These are phyloP conservation scores for Colletotrichum sp. DNA, from an alignment of 2,329 filamentous ascomycete genomes.

Conservation along the genomic window DNA sequence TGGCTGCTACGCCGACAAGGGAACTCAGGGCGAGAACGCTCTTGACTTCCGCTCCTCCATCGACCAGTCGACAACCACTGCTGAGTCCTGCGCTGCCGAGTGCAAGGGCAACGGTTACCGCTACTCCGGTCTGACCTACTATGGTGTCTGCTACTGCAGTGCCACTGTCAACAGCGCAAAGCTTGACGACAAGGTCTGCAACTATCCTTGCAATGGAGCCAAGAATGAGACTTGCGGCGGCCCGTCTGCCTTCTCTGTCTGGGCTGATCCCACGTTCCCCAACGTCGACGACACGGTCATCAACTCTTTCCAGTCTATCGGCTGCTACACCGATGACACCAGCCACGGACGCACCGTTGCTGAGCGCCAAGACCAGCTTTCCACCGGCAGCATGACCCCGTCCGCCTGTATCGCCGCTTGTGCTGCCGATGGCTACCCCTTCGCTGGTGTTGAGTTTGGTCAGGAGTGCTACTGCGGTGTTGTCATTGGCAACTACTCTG, in stretches of 20 bases:
- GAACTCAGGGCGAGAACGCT: constrained; percentile 24
- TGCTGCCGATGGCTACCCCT: constrained; percentile 46
- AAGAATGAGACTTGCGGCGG: constrained; percentile 51
- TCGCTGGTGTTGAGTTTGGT: constrained; percentile 52
- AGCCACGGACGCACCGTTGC: constrained; percentile 47
- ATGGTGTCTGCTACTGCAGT: constrained; percentile 58
- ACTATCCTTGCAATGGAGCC: constrained; percentile 56
- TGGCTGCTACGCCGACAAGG: constrained; percentile 50
- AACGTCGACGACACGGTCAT: constrained; percentile 47
- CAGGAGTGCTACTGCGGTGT: constrained; percentile 53
- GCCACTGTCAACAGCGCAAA: constrained; percentile 56
- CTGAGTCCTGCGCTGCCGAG: constrained; percentile 46
- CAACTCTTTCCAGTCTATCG: constrained; percentile 60
- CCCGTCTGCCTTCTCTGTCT: constrained; percentile 50
- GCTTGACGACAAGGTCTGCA: constrained; percentile 58
- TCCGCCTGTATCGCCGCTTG: constrained; percentile 47
- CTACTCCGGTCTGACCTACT: constrained; percentile 55
- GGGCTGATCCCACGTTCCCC: constrained; percentile 52
- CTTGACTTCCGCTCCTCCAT: constrained; percentile 47
- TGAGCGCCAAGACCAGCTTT: constrained; percentile 43
- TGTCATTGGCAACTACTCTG: constrained; percentile 53
- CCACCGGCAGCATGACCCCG: constrained; percentile 41
- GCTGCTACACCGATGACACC: constrained; percentile 61
- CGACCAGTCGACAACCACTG: constrained; percentile 47
- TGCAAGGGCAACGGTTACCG: constrained; percentile 58